Base-by-base conservation (phyloP, 441 rosid genomes). In the Arabidopsis hybrid region DNA sequence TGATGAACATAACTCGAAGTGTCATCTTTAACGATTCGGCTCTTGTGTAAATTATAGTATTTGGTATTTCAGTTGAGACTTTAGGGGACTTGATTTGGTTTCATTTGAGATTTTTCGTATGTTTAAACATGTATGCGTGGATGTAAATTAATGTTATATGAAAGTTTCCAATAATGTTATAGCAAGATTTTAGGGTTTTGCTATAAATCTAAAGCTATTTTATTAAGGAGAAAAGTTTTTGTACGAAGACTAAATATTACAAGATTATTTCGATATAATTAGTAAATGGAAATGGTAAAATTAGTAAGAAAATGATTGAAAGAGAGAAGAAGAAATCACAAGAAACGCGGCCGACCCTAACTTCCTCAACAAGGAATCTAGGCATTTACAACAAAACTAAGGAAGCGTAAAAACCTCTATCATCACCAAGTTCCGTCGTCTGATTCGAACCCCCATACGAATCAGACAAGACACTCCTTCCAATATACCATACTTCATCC, bases 1-100 rank as follows among this genome's bases (percentile, higher is more conserved):
- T 88, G 74, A 29, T 90, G 84, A 62, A 72, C 4, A 80, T 84
- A 7, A 92, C 87, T 2, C 60, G 45, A 49, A 86, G 83, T 5
- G 60, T 73, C 32, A 81, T 90, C 31, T 81, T 90, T 38, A 81
- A 77, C 49, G 93, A 87, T 73, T 80, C 63, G 73, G 60, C 4
- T 36, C 11, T 60, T 4, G 32, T 66, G 38, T 17, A 46, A 36
- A 31, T 18, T 31, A 16, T 12, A 12, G 0, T 9, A 9, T n/a
- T 29, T 21, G 4, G 36, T 26, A 10, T 39, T 5, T 52, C 35
- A 36, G 16, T 3, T 67, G 56, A 69, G 8, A 59, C 7, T 6
- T 12, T 8, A 13, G 18, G 5, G 4, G 13, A 4, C 8, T 32
- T 56, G 55, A 11, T 29, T 67, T 40, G 7, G 7, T 55, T 26